Evolutionary conservation across 2,329 filamentous ascomycete genomes (phyloP).

Genomic region (Neonectria coccinea): DNA sequence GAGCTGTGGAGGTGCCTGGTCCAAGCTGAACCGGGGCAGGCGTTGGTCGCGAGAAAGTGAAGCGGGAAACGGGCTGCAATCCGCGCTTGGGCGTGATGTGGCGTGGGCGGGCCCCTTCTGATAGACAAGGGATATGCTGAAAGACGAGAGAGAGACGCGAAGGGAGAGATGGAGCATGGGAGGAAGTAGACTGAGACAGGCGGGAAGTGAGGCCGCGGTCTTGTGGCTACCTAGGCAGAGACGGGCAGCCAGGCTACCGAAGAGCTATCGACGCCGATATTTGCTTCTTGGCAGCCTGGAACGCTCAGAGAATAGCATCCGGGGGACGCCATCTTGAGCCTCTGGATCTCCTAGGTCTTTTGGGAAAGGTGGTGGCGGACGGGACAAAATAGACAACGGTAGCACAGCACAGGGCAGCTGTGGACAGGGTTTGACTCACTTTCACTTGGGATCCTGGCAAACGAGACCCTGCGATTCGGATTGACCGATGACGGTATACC

Average conservation of each 20-base stretch:
- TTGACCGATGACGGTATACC: slow-evolving; percentile 31
- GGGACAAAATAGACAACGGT: slow-evolving; percentile 8
- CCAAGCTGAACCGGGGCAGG: slow-evolving; percentile 31
- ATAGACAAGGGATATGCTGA: slow-evolving; percentile 37
- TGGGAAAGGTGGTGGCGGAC: slow-evolving; percentile 3
- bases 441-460: slow-evolving; percentile 27
- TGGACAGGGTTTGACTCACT: slow-evolving; percentile 24
- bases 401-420: slow-evolving; percentile 7
- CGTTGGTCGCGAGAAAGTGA: slow-evolving; percentile 28
- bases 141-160: slow-evolving; percentile 6
- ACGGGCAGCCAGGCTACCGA: neutral
- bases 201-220: neutral
- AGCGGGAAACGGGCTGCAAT: slow-evolving; percentile 43
- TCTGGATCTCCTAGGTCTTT: neutral
- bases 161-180: slow-evolving; percentile 17
- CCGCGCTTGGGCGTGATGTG: slow-evolving; percentile 45
- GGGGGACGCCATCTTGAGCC: neutral
- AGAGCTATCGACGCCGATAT: slow-evolving; percentile 1
- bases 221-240: slow-evolving; percentile 1
- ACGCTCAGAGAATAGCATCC: neutral
- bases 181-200: slow-evolving; percentile 2
- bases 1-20: slow-evolving; percentile 33
- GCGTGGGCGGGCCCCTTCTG: slow-evolving; percentile 41
- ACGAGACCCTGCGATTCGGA: slow-evolving; percentile 19
- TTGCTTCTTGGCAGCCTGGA: neutral